Evolutionary conservation across 345 rosid species (phyloP), one percentile per base, ranked within the genome.

Genomic region (Eucalyptus cloeziana): DNA sequence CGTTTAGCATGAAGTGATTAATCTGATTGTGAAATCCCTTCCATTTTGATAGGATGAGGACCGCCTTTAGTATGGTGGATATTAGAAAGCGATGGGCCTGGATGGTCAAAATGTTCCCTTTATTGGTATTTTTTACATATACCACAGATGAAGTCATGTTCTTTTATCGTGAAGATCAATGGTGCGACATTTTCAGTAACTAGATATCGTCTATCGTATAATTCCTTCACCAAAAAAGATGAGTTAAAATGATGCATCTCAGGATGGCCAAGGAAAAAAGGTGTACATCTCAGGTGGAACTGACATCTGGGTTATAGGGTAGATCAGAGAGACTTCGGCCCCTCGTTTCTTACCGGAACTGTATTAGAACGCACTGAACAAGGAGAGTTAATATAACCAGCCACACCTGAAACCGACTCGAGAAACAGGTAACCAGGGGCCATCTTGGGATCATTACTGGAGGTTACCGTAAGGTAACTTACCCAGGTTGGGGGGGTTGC

Each of bases 391-490:
- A 33, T 69, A 33, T 33, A 17, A 69, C 44, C 80, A 33, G 24
- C 44, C 80, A 69, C 24, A 17, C 24, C 0, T 33, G 13, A 69
- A 69, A 69, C 80, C 12, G 21, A 64, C 76, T 64, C 37, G 40
- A 64, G 40, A 37, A 37, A 11, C 45, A 71, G 13, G 81, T 19
- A 93, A 91, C 99, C 99, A 7, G 95, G 96, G 86, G 99, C 25
- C 25, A 52, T 52, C 58, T 21, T 52, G 58, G 58, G 25, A 52
- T 52, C 58, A 52, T 7, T 52, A 10, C 58, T 52, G 25, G 58
- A 8, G 58, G 58, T 52, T 21, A 8, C 58, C 58, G 58, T 52
- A 52, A 52, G 58, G 58, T 21, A 52, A 52, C 58, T 52, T 21
- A 51, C 8, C 54, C 54, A 51, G 54, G 54, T 21, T 52, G 58